Base-by-base conservation (phyloP, 2,329 filamentous ascomycete species). In the Xylaria sp. region DNA sequence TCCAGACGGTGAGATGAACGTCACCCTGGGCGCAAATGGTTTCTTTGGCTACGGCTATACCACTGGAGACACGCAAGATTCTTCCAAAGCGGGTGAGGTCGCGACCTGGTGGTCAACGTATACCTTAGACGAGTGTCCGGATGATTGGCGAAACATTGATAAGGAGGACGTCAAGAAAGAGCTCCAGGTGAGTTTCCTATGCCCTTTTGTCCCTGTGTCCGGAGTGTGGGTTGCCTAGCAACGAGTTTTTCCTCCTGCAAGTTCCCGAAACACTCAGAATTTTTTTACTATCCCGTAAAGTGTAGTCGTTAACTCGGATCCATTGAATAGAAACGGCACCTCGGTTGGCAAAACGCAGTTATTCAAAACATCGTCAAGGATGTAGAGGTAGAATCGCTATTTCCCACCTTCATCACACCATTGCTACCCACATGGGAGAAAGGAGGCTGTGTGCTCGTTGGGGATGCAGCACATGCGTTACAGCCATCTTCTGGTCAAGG, bases 41-140 rank as follows among this genome's bases (percentile, higher is more conserved):
- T 71, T 71, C 57, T 71, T 71, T 28, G 69, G 69, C 34, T 71
- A 71, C 2, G 69, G 69, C 15, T 71, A 69, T 41, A 65, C 52
- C 25, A 69, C 69, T 25, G 63, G 66, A 50, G 18, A 67, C 28
- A 20, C 69, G 18, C 31, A 62, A 31, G 69, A 69, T 48, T 34
- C 63, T 39, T 51, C 56, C 15, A 69, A 63, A 57, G 56, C 67
- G 15, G 69, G 69, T 4, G 57, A 60, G 2, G 56, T 31, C 18
- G 69, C 67, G 13, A 65, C 57, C 0, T 69, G 67, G 69, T 71
- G 67, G 67, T 71, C 64, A 34, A 71, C 66, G 31, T 67, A 69
- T 63, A 51, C 56, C 10, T 37, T 69, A 5, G 34, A 69, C n/a
- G 39, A 67, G 31, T 71, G 69, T 13, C 69, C 69, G 2, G 56